These are phyloP conservation scores for Musa beccarii DNA, from an alignment of 176 grass and related monocot species.

Conservation along the genomic window DNA sequence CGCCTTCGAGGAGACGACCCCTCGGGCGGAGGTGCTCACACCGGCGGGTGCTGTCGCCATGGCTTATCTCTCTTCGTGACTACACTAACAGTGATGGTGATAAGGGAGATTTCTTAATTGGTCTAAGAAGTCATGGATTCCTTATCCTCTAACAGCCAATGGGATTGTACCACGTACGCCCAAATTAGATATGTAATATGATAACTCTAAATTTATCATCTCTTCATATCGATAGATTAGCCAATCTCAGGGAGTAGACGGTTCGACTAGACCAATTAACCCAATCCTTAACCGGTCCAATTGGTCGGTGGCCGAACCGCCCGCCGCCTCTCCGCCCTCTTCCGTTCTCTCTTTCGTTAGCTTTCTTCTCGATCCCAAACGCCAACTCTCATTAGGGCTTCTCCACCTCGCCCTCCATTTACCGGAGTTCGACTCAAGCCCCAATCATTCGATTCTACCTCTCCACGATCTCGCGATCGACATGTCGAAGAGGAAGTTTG, in stretches of 20 bases:
- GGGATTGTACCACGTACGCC: neutral
- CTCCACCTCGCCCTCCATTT: conserved; percentile 2
- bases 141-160: conserved; percentile 39
- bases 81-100: neutral
- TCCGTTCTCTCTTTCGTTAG: neutral
- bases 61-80: neutral
- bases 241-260: no score
- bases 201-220: no score
- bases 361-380: neutral
- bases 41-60: conserved; percentile 53
- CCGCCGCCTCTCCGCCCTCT: neutral
- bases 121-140: conserved; percentile 1
- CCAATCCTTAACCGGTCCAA: no score
- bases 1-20: conserved; percentile 12
- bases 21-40: conserved; percentile 8
- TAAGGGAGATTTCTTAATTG: neutral
- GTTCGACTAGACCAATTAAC: no score
- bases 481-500: conserved; percentile 90
- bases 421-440: neutral
- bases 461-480: neutral
- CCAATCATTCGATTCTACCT: neutral
- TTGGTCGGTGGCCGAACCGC: neutral
- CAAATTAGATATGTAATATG: no score
- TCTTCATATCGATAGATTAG: no score
- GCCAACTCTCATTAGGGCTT: conserved; percentile 8